Percentiles rank a stretch among this genome's conserved stretches.
Conservation (phyloP, 495 filamentous ascomycete genomes). For the Halenospora varia region DNA sequence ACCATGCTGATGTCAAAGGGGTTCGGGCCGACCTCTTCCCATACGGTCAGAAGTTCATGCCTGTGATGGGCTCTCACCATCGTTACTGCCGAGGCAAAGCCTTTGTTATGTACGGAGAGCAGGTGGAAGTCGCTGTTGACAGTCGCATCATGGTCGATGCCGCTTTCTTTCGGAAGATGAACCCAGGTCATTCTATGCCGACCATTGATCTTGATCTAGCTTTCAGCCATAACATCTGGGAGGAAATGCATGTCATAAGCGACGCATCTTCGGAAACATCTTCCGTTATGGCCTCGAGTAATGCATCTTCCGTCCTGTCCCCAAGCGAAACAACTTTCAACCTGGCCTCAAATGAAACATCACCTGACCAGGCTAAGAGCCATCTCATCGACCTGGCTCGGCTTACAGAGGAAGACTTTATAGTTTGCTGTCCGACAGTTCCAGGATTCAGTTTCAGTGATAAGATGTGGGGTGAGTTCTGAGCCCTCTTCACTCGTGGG, state of each 20-base stretch:
- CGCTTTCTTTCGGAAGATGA: not conserved
- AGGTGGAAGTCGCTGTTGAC: slow-evolving; percentile 23
- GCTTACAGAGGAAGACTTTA: slow-evolving; percentile 26
- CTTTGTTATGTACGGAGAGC: not conserved
- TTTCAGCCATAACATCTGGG: no score
- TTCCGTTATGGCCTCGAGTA: no score
- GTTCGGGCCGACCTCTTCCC: slow-evolving; percentile 5
- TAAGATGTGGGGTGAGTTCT: slow-evolving; percentile 27
- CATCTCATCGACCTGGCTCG: not conserved
- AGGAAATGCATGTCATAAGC: no score
- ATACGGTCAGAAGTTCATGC: slow-evolving; percentile 9
- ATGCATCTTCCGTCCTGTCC: no score
- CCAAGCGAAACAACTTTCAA: no score
- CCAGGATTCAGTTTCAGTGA: slow-evolving; percentile 27
- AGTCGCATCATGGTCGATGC: slow-evolving; percentile 28
- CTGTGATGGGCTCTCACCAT: not conserved
- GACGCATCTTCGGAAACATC: no score
- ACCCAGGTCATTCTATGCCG: not conserved
- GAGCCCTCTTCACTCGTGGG: no score
- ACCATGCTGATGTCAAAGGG: not conserved
- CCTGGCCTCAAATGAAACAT: not conserved
- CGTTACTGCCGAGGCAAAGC: not conserved
- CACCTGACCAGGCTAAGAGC: not conserved
- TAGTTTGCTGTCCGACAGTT: slow-evolving; percentile 27
- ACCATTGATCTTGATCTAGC: not conserved